A percentile compares a stretch with the other conserved stretches of the same genome.
Conservation (phyloP, 163 green algal species). For the Chlorella variabilis region DNA sequence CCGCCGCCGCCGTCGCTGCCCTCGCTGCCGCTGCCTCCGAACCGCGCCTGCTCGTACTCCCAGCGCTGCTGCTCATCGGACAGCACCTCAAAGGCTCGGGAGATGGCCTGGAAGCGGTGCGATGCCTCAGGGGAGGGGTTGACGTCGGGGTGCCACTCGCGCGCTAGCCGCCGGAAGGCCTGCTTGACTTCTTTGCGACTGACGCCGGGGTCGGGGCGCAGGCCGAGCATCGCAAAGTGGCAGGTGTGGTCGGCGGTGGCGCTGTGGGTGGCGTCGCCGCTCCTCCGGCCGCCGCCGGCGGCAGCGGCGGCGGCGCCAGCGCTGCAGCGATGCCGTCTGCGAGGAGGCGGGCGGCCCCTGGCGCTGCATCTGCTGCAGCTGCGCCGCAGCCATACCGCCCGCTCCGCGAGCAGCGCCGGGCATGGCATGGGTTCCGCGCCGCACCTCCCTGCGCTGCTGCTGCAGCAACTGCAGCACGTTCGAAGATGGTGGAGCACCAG, state of each 20-base stretch:
- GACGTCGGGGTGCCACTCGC: slow-evolving; percentile 40
- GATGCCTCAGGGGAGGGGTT: not conserved
- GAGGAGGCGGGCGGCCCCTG: not conserved
- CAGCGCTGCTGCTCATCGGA: slow-evolving; percentile 15
- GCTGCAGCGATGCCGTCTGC: not conserved
- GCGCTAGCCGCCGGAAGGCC: slow-evolving; percentile 25
- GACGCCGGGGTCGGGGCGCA: not conserved
- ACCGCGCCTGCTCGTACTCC: slow-evolving; percentile 26
- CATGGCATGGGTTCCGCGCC: too few species aligned
- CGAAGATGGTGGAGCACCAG: too few species aligned
- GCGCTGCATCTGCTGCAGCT: not conserved
- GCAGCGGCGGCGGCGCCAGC: not conserved
- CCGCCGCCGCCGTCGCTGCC: not conserved
- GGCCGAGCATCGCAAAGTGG: slow-evolving; percentile 13
- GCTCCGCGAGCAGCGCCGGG: too few species aligned
- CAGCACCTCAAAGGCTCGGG: slow-evolving; percentile 35
- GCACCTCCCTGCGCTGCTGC: too few species aligned
- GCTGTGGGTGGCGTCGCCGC: not conserved
- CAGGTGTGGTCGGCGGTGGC: not conserved
- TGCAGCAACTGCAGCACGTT: too few species aligned
- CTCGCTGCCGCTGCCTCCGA: not conserved
- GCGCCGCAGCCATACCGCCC: too few species aligned
- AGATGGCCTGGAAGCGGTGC: slow-evolving; percentile 30
- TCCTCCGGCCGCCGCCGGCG: not conserved
- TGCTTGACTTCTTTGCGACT: slow-evolving; percentile 27